Evolutionary conservation across 1,139 yeast genomes (phyloP), one percentile per base, ranked within the genome.

Genomic region (Scheffersomyces insectosa): DNA sequence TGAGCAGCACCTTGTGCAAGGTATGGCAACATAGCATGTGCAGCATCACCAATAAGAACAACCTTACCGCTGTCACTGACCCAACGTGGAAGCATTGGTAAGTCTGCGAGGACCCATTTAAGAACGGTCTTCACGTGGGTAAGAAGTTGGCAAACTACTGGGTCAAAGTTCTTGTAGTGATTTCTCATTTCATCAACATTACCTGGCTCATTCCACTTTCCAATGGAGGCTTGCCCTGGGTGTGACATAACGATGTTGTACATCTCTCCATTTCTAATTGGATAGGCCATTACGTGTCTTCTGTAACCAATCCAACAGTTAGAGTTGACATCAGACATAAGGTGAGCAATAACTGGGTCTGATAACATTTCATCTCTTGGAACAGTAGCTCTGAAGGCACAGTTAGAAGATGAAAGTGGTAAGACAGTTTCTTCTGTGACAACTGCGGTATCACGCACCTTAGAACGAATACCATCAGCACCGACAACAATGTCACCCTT

Each of bases 1-100:
- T 66, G 69, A 3, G 69, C 70, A 10, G 75, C 75, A 15, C 75
- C 75, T 42, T 66, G 68, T 6, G 72, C 70, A 39, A 69, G 56
- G 50, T 69, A 70, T 3, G 75, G 74, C 48, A 70, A 54, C 48
- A 69, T 70, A 3, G 75, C 66, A 49, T 70, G 76, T 20, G 68
- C 65, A 1, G 59, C 56, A 40, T 57, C 62, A 11, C 62, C 62
- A 29, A 55, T 35, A 29, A 55, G 38, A 3, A 44, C 56, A 23
- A 55, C 59, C 33, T 31, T 31, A n/a, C 33, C 33, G 5, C 33
- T 31, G 16, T 31, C 33, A 11, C 33, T 31, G 16, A 31, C 33
- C 14, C 10, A 31, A 31, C 33, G 33, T n/a, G 33, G 33, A 31
- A 31, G 33, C 12, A 42, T 42, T 33, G 47, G 49, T 15, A 46